phyloP scores from a whole-genome alignment of 1,284 basidiomycete species.

The Ganoderma sinense region DNA sequence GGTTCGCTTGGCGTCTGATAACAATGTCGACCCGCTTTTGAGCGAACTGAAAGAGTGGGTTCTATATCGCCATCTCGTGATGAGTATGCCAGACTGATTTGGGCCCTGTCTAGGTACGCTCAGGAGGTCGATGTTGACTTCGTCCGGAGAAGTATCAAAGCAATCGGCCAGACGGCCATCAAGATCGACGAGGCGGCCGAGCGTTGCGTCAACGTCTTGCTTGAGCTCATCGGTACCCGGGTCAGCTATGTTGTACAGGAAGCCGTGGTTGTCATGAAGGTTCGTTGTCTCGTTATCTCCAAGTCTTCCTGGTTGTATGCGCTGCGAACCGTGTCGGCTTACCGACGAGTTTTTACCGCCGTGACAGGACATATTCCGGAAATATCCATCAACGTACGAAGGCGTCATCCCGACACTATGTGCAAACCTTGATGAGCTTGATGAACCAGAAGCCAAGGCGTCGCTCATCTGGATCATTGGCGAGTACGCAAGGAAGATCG shows the following conservation, averaged over 20 bases:
- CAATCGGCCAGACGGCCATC: conserved; percentile 96
- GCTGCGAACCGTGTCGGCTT: not conserved
- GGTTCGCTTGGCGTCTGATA: conserved; percentile 92
- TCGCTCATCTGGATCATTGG: conserved; percentile 99
- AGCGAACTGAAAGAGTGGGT: conserved; percentile 92
- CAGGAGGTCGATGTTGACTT: conserved; percentile 99
- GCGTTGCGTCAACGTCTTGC: conserved; percentile 92
- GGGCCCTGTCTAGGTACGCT: conserved; percentile 71
- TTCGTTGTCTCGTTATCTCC: conserved; percentile 38
- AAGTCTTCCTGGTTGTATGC: not conserved
- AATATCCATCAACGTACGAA: conserved; percentile 98
- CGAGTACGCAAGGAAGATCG: conserved; percentile 96
- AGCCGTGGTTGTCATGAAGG: conserved; percentile 98
- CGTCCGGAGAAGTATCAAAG: conserved; percentile 92
- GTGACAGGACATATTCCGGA: conserved; percentile 92
- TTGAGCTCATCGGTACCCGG: conserved; percentile 91
- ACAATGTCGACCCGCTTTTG: conserved; percentile 93
- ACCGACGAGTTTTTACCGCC: conserved; percentile 1
- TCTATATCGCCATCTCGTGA: conserved; percentile 35
- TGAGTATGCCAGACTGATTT: not conserved
- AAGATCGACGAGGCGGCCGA: conserved; percentile 95
- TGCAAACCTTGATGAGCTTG: conserved; percentile 94
- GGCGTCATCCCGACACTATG: conserved; percentile 96
- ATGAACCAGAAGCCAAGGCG: conserved; percentile 98
- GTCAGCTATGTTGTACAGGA: conserved; percentile 99